Evolutionary conservation across 2,329 filamentous ascomycete genomes (phyloP), one percentile per base, ranked within the genome.

Genomic region (Westerdykella aurantiaca): DNA sequence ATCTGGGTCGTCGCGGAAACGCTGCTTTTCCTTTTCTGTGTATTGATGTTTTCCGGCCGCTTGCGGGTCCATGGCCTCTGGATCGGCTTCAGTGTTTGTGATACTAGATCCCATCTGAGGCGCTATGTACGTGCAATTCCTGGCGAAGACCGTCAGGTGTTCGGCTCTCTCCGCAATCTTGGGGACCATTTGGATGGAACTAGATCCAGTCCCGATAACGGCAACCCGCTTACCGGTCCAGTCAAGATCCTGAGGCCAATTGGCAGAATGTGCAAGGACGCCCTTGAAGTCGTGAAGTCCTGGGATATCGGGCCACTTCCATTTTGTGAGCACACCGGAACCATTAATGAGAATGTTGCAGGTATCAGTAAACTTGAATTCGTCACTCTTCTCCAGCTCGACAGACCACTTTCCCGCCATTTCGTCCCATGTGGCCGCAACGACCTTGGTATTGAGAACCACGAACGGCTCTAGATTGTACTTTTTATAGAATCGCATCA

Each of bases 381-480:
- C 50, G 39, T 54, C 53, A 2, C 51, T 65, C 48, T 72, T 58
- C 22, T 61, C 58, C 12, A 75, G 56, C 44, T 70, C 72, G n/a
- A 76, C 69, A 4, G 57, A 61, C 73, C 73, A 76, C 47, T 71
- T 57, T 6, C 71, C 72, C 11, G 57, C 57, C 6, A 70, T 61
- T 34, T 74, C 71, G 37, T 72, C 57, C 73, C 72, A 76, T 33
- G 67, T 68, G 31, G 67, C 68, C 3, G 69, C 69, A 3, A 66
- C 55, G 13, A 76, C 64, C 45, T 71, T 60, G 12, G 68, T 70
- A 42, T 70, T 67, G 58, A 75, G 73, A 6, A 55, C 69, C 69
- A 76, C 74, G 52, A 73, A 74, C 47, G 74, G 73, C 17, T 69
- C 61, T 9, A 75, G 61, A 37, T 68, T 69, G 49, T 73, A 72